Percentiles rank a stretch among this genome's conserved stretches.
Conservation (phyloP, 208 protist species). For the Acanthamoeba castellanii region DNA sequence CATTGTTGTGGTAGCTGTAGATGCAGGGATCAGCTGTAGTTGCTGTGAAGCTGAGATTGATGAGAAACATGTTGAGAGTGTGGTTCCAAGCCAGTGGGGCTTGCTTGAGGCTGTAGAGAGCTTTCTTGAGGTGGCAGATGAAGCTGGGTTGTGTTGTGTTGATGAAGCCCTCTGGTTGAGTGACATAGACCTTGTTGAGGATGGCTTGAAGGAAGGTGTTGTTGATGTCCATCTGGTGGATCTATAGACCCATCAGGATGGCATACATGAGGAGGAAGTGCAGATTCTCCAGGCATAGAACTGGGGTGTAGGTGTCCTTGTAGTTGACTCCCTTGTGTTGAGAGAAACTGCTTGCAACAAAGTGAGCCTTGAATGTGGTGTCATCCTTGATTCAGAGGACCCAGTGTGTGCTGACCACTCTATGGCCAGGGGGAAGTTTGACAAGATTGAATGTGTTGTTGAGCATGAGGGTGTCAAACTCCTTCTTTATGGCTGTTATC, state of each 20-base stretch:
- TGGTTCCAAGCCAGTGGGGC: slow-evolving; percentile 33
- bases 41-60: background rate
- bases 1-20: background rate
- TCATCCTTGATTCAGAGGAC: slow-evolving; percentile 17
- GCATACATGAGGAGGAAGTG: slow-evolving; percentile 3
- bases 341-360: slow-evolving; percentile 29
- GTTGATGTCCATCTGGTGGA: slow-evolving; percentile 62
- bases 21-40: background rate
- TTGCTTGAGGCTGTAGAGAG: slow-evolving; percentile 67
- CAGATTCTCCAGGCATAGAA: background rate
- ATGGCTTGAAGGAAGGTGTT: slow-evolving; percentile 49
- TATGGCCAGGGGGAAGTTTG: background rate
- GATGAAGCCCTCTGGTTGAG: slow-evolving; percentile 59
- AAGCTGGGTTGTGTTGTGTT: background rate
- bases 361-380: background rate
- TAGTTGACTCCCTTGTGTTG: slow-evolving; percentile 40
- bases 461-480: background rate
- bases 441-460: slow-evolving; percentile 5
- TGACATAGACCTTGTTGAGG: slow-evolving; percentile 49
- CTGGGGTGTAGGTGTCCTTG: slow-evolving; percentile 32
- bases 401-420: background rate
- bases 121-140: slow-evolving; percentile 15
- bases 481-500: background rate
- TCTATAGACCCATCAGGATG: slow-evolving; percentile 8
- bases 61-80: background rate